These are phyloP conservation scores for Bipolaris cookei DNA, from an alignment of 2,329 filamentous ascomycete genomes.

Conservation along the genomic window DNA sequence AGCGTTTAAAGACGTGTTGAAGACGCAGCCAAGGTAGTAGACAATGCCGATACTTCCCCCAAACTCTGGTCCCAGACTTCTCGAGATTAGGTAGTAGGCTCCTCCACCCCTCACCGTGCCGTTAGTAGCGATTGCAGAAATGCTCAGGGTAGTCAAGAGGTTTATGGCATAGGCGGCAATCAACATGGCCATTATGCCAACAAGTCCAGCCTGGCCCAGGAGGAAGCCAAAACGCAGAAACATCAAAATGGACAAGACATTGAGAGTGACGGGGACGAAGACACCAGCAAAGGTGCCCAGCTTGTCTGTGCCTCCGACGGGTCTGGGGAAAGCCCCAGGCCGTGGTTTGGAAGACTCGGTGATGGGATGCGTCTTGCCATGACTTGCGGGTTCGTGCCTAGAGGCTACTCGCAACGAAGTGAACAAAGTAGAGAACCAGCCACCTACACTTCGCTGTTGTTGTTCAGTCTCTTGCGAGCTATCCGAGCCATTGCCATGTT, in stretches of 20 bases:
- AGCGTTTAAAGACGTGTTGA: constrained; percentile 87
- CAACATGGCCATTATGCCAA: constrained; percentile 81
- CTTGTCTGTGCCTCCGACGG: constrained; percentile 61
- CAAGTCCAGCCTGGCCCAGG: constrained; percentile 76
- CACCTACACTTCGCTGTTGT: constrained; percentile 24
- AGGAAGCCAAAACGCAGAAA: constrained; percentile 88
- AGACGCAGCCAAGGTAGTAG: constrained; percentile 82
- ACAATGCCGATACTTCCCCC: constrained; percentile 86
- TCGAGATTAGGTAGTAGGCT: constrained; percentile 87
- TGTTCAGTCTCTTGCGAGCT: constrained; percentile 2
- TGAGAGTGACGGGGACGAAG: constrained; percentile 87
- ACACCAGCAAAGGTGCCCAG: constrained; percentile 71
- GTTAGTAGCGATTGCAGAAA: constrained; percentile 89
- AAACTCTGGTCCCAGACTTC: constrained; percentile 85
- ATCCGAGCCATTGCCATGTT: constrained; percentile 18
- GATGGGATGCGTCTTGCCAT: constrained; percentile 33
- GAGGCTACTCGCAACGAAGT: constrained; percentile 20
- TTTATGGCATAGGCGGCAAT: constrained; percentile 79
- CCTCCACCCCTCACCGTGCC: constrained; percentile 87
- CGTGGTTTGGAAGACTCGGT: constrained; percentile 38
- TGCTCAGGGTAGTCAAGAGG: constrained; percentile 81
- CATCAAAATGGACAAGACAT: constrained; percentile 90
- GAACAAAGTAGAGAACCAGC: constrained; percentile 36
- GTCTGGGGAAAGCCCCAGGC: constrained; percentile 49
- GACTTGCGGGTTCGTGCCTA: constrained; percentile 8